A percentile compares a stretch with the other conserved stretches of the same genome.
phyloP scores from a whole-genome alignment of 345 rosid genomes.

The Brassica cretica region DNA sequence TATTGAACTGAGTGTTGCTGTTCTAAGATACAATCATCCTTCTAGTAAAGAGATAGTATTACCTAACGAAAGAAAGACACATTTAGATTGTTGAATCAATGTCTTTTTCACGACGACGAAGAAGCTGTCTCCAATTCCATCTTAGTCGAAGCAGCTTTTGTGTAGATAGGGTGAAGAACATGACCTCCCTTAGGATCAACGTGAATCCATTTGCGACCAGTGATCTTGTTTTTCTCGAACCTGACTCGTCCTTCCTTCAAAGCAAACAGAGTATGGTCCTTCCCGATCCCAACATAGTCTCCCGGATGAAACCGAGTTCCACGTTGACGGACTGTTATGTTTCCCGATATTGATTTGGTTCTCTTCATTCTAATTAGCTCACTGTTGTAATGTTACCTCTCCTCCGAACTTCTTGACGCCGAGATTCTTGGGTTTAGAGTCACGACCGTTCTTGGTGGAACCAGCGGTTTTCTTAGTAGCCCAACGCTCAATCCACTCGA shows the following conservation, averaged over 20 bases:
- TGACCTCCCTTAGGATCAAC: constrained; percentile 76
- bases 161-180: constrained; percentile 68
- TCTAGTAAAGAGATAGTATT: background rate
- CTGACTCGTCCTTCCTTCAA: constrained; percentile 69
- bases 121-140: constrained; percentile 30
- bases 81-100: background rate
- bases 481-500: constrained; percentile 75
- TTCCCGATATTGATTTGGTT: constrained; percentile 49
- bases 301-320: constrained; percentile 91
- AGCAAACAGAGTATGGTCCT: constrained; percentile 73
- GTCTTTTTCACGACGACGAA: background rate
- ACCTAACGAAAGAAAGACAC: constrained; percentile 8
- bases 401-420: constrained; percentile 95
- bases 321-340: constrained; percentile 72
- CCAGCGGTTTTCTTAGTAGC: constrained; percentile 85
- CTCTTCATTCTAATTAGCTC: background rate
- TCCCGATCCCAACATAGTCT: constrained; percentile 76
- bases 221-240: constrained; percentile 67
- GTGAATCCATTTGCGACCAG: constrained; percentile 74
- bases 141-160: constrained; percentile 32
- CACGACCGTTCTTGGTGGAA: constrained; percentile 85
- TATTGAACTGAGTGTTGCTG: constrained; percentile 4
- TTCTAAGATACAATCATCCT: background rate
- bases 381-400: constrained; percentile 48
- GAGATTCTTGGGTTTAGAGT: constrained; percentile 83